These are phyloP conservation scores for Cadophora gregata DNA, from an alignment of 2,329 filamentous ascomycete species.

Conservation along the genomic window DNA sequence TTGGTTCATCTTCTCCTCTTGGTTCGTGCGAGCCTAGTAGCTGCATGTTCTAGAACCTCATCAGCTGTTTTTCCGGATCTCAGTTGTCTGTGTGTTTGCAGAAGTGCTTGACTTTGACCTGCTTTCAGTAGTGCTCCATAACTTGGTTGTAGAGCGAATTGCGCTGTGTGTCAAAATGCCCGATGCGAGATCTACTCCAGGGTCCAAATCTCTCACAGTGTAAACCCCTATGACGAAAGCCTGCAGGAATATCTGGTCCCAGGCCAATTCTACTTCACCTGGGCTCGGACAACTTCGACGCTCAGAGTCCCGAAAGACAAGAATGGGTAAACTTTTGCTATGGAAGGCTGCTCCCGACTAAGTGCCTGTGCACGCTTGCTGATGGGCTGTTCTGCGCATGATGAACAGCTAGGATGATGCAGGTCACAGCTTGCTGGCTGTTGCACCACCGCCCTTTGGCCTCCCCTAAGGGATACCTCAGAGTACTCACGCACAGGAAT, in stretches of 20 bases:
- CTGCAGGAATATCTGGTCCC: not conserved
- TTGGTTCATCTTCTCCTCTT: not conserved
- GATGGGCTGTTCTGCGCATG: not conserved
- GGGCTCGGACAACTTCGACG: not conserved
- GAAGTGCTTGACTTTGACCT: not conserved
- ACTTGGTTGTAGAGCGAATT: not conserved
- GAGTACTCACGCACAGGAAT: not conserved
- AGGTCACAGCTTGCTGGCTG: no score
- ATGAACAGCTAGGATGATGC: not conserved
- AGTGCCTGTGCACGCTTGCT: not conserved
- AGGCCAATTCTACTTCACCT: not conserved
- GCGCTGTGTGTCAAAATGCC: not conserved
- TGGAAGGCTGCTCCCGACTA: conserved; percentile 14
- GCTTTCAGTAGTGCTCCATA: not conserved
- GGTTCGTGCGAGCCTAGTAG: not conserved
- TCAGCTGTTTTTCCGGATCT: not conserved
- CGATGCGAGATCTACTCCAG: conserved; percentile 7
- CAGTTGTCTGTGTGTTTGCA: conserved; percentile 7
- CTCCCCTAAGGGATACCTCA: not conserved
- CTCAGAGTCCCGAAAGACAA: not conserved
- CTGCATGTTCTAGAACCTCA: conserved; percentile 8
- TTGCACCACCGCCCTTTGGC: not conserved
- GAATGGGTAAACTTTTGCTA: not conserved
- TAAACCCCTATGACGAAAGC: not conserved
- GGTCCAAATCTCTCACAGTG: not conserved